Conservation (phyloP, 192 early-diverging fungal species). For the Helicostylum pulchrum region DNA sequence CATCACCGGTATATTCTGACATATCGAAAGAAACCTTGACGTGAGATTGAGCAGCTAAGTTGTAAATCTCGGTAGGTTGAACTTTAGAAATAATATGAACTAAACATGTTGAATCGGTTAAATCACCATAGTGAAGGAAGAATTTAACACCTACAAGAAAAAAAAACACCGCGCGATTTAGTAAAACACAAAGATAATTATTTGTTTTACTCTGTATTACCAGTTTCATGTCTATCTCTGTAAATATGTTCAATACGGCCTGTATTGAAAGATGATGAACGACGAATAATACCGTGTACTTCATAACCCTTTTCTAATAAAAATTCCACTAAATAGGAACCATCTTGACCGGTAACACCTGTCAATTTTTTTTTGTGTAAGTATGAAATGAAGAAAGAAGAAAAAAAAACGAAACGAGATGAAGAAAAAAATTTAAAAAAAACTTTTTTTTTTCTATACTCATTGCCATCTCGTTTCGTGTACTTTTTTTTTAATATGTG, state of each 20-base stretch:
- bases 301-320: constrained; percentile 71
- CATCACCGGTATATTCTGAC: constrained; percentile 80
- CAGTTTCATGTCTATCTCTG: constrained; percentile 60
- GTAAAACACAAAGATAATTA: background rate
- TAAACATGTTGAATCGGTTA: constrained; percentile 75
- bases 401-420: background rate
- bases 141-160: constrained; percentile 48
- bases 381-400: background rate
- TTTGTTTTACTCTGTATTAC: constrained; percentile 37
- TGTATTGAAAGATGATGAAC: constrained; percentile 82
- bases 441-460: too few species aligned
- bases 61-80: constrained; percentile 74
- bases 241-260: constrained; percentile 78
- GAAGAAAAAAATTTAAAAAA: too few species aligned
- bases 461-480: background rate
- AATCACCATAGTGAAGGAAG: constrained; percentile 77
- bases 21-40: constrained; percentile 70
- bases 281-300: constrained; percentile 77
- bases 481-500: background rate
- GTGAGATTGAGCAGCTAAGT: constrained; percentile 75
- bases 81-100: constrained; percentile 71
- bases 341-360: constrained; percentile 84
- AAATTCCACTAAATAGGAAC: constrained; percentile 73
- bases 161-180: constrained; percentile 1
- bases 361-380: background rate